phyloP scores from a whole-genome alignment of 495 filamentous ascomycete species.

The Penicillium arizonense region DNA sequence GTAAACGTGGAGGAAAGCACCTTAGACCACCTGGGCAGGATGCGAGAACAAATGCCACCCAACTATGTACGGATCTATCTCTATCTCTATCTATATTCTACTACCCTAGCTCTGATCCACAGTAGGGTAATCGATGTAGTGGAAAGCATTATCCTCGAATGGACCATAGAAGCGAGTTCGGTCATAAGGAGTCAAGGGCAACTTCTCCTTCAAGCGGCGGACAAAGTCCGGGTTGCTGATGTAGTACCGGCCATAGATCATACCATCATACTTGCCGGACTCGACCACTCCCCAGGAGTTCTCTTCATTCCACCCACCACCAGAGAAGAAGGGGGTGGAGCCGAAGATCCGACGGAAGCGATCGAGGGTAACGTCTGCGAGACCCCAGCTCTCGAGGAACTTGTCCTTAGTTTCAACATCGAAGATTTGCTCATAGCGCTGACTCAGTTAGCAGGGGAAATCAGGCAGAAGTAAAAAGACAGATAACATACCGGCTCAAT shows the following conservation, averaged over 20 bases:
- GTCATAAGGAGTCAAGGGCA: constrained; percentile 55
- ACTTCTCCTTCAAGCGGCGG: constrained; percentile 53
- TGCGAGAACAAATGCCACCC: no score
- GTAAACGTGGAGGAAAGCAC: no score
- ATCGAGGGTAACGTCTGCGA: constrained; percentile 35
- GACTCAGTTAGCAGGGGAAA: not conserved
- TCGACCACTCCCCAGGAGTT: constrained; percentile 47
- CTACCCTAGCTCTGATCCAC: constrained; percentile 5
- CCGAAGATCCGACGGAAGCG: constrained; percentile 46
- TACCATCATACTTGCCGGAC: constrained; percentile 37
- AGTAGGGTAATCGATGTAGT: constrained; percentile 31
- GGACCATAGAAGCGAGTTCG: constrained; percentile 58
- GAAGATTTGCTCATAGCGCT: constrained; percentile 51
- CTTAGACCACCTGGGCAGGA: no score
- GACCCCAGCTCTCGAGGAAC: constrained; percentile 43
- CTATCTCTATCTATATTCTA: not conserved
- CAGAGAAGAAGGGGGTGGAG: constrained; percentile 46
- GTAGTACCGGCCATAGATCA: constrained; percentile 61
- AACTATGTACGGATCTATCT: not conserved
- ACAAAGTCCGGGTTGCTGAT: constrained; percentile 69
- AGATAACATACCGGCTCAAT: constrained; percentile 45
- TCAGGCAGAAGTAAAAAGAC: not conserved
- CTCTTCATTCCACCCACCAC: constrained; percentile 46
- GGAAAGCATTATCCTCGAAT: constrained; percentile 33
- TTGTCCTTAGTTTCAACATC: constrained; percentile 43